phyloP scores from a whole-genome alignment of 495 filamentous ascomycete genomes.

The Penicillium turbatum region DNA sequence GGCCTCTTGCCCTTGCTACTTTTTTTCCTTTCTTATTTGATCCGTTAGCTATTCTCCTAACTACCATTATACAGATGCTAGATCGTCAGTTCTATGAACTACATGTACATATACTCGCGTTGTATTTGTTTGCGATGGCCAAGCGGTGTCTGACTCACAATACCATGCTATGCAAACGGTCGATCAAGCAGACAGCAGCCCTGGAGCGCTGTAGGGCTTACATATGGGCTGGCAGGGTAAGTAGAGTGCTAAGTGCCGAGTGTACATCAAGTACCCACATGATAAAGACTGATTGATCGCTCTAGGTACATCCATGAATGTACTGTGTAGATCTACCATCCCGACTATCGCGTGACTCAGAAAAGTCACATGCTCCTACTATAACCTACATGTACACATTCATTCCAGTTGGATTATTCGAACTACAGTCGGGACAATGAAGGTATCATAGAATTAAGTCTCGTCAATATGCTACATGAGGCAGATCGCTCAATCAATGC shows the following conservation, averaged over 20 bases:
- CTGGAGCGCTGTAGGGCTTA: too few relatives aligned
- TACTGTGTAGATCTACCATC: too few relatives aligned
- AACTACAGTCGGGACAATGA: too few relatives aligned
- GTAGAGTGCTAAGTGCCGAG: too few relatives aligned
- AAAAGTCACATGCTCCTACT: background rate
- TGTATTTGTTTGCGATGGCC: background rate
- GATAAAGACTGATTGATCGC: background rate
- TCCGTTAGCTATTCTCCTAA: too few relatives aligned
- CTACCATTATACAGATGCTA: too few relatives aligned
- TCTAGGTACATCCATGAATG: too few relatives aligned
- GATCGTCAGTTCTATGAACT: background rate
- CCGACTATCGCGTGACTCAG: too few relatives aligned
- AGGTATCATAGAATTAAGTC: slow-evolving; percentile 33
- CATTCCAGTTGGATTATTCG: background rate
- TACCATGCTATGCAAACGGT: background rate
- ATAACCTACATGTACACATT: background rate
- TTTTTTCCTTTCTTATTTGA: too few relatives aligned
- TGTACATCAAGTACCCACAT: too few relatives aligned
- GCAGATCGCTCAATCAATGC: slow-evolving; percentile 27
- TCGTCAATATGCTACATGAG: slow-evolving; percentile 36
- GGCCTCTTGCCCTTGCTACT: background rate
- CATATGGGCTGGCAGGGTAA: too few relatives aligned
- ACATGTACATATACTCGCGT: background rate
- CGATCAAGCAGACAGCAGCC: too few relatives aligned
- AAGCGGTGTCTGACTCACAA: background rate